Evolutionary conservation across 2,329 filamentous ascomycete species (phyloP).

Genomic region (Rasamsonia emersonii): DNA sequence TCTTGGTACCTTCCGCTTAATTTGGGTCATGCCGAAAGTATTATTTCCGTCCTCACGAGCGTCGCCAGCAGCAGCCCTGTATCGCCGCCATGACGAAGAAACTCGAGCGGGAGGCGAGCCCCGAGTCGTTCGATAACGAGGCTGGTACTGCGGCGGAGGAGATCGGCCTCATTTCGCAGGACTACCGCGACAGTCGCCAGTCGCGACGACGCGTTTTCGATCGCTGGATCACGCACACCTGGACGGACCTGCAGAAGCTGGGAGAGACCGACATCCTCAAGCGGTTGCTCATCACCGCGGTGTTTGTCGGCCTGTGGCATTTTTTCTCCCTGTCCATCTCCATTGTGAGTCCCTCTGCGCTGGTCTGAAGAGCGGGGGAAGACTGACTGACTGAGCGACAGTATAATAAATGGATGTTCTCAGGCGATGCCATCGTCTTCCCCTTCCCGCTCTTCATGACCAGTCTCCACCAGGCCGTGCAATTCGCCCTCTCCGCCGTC

Average conservation of each 20-base stretch:
- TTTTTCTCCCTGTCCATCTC: constrained; percentile 89
- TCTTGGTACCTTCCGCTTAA: no score
- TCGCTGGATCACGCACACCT: constrained; percentile 21
- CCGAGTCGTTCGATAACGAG: no score
- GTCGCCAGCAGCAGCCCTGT: no score
- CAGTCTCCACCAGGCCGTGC: constrained; percentile 88
- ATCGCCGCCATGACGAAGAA: no score
- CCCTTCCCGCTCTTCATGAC: constrained; percentile 93
- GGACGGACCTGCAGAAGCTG: constrained; percentile 61
- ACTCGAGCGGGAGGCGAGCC: no score
- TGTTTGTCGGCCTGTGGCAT: constrained; percentile 79
- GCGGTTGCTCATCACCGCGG: constrained; percentile 60
- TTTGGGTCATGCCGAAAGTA: no score
- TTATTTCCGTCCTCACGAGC: no score
- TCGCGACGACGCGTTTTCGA: constrained; percentile 6
- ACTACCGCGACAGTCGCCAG: neutral
- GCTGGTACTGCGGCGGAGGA: constrained; percentile 7
- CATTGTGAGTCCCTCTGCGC: constrained; percentile 51
- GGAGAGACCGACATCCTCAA: constrained; percentile 66
- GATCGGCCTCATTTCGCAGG: constrained; percentile 5
- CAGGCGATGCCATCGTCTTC: constrained; percentile 74
- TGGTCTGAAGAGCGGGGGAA: constrained; percentile 7
- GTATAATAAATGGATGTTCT: constrained; percentile 99
- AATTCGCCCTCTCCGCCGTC: constrained; percentile 69
- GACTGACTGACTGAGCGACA: constrained; percentile 24